Conservation (phyloP, 345 rosid genomes). For the Euphorbia tirucalli region DNA sequence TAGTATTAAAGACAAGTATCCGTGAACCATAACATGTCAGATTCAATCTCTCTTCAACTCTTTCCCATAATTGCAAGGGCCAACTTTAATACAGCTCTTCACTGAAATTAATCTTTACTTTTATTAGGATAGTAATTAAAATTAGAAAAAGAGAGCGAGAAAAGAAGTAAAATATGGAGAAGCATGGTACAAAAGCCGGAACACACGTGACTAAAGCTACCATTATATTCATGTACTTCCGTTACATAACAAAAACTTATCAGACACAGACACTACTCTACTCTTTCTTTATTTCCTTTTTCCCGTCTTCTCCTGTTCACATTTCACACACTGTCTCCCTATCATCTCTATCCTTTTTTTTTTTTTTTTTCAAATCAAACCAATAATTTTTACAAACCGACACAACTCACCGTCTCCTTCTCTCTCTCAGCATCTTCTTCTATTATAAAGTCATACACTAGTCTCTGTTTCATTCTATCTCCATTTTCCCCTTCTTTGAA, state of each 20-base stretch:
- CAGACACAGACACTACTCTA: not conserved
- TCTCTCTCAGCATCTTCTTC: not conserved
- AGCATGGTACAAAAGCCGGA: slow-evolving; percentile 19
- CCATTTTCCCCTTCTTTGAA: not conserved
- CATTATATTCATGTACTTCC: not conserved
- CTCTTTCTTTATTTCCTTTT: not conserved
- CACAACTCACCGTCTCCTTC: slow-evolving; percentile 22
- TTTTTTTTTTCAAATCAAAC: slow-evolving; percentile 13
- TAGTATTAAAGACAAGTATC: slow-evolving; percentile 12
- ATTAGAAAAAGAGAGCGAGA: not conserved
- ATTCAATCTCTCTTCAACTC: not conserved
- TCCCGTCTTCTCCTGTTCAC: not conserved
- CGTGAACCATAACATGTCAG: slow-evolving; percentile 23
- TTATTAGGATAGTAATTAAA: too few species aligned
- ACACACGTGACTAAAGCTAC: slow-evolving; percentile 32
- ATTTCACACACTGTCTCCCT: not conserved
- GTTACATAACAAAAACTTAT: not conserved
- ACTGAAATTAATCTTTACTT: too few species aligned
- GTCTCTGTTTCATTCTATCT: not conserved
- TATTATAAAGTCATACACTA: not conserved
- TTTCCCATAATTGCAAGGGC: too few species aligned
- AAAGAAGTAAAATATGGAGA: not conserved
- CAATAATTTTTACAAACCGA: slow-evolving; percentile 41
- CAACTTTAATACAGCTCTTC: too few species aligned
- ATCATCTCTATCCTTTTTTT: too few species aligned